phyloP scores from a whole-genome alignment of 768 basidiomycete species.

The Mycena pura region DNA sequence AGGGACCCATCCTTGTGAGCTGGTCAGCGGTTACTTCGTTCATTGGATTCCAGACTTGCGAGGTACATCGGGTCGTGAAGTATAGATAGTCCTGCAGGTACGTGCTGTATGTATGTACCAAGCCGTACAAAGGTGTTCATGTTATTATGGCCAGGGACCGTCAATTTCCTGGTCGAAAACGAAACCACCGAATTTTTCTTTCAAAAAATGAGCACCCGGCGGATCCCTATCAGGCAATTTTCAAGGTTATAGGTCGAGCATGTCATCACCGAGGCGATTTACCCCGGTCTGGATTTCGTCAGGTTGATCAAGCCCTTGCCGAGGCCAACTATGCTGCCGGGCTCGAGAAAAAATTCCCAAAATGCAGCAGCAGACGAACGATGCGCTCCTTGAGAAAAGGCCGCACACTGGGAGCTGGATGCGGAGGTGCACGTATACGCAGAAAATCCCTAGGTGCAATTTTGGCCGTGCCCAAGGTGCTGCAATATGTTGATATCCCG shows the following conservation, averaged over 20 bases:
- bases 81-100: slow-evolving; percentile 66
- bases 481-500: slow-evolving; percentile 59
- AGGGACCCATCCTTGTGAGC: slow-evolving; percentile 48
- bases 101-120: slow-evolving; percentile 5
- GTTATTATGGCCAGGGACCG: slow-evolving; percentile 57
- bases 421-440: slow-evolving; percentile 68
- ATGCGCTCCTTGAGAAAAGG: slow-evolving; percentile 23
- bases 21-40: not conserved
- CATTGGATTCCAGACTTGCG: slow-evolving; percentile 43
- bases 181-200: slow-evolving; percentile 63
- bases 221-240: slow-evolving; percentile 47
- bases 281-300: slow-evolving; percentile 66
- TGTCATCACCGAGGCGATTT: slow-evolving; percentile 64
- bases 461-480: slow-evolving; percentile 62
- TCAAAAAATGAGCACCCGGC: slow-evolving; percentile 75
- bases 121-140: not conserved
- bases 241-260: slow-evolving; percentile 77
- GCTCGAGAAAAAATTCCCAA: slow-evolving; percentile 19
- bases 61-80: slow-evolving; percentile 48
- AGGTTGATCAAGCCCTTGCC: slow-evolving; percentile 69
- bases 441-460: slow-evolving; percentile 65
- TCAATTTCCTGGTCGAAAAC: slow-evolving; percentile 71
- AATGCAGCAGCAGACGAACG: slow-evolving; percentile 49
- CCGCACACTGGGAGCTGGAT: slow-evolving; percentile 23
- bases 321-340: slow-evolving; percentile 41